Evolutionary conservation across 2,329 filamentous ascomycete genomes (phyloP), one percentile per base, ranked within the genome.

Genomic region (Xylariaceae sp.): DNA sequence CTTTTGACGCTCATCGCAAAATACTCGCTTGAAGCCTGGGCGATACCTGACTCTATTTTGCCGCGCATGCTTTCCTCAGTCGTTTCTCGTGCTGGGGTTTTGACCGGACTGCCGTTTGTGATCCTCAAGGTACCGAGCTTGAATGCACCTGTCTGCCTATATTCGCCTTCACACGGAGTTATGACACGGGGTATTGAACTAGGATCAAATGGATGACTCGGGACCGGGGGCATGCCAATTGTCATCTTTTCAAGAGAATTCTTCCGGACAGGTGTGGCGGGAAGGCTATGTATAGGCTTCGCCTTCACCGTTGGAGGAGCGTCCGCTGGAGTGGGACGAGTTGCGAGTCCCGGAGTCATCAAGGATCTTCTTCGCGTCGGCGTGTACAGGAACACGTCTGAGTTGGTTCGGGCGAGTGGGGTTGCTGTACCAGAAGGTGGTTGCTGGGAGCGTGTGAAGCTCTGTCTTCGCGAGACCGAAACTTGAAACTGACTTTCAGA

Each of bases 111-210:
- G 12, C 80, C 82, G 62, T 86, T 86, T 18, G 73, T 83, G 48
- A 86, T 84, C 33, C 80, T 76, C 44, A 86, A 60, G 1, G 80
- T 80, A 2, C 83, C 83, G 46, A 83, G 75, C 60, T 82, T 82
- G 61, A 83, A 85, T 11, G 74, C 78, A 3, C 82, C 82, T 31
- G 81, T 75, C 41, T 83, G 80, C 51, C 73, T 72, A 58, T 84
- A 85, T n/a, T 79, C 75, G 27, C 71, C 64, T 19, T 83, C 81
- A 38, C 69, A 75, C 0, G 82, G 76, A 1, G 77, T 81, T 27
- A 68, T 57, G 10, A 66, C 71, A n/a, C 73, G 68, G 22, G 65
- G 66, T 15, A 65, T 49, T 0, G 61, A 53, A 11, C 64, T 63
- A 1, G 56, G 44, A 32, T 65, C 47, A 11, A 56, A 42, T 15